phyloP scores from a whole-genome alignment of 352 stramenopile species.

The Globisporangium cystogenes region DNA sequence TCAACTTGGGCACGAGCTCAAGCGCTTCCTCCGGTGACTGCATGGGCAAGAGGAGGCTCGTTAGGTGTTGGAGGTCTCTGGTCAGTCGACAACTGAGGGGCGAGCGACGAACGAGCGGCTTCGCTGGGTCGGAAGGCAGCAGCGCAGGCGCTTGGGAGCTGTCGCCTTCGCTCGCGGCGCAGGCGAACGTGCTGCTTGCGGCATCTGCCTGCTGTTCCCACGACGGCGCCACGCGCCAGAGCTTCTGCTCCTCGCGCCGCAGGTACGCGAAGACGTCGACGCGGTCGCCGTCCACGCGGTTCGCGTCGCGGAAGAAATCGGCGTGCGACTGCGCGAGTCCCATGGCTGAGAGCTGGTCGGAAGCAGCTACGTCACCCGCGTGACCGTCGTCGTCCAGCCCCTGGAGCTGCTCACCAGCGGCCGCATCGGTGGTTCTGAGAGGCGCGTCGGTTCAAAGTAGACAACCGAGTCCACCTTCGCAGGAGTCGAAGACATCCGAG shows the following conservation, averaged over 20 bases:
- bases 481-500: too few relatives aligned
- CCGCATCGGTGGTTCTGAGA: too few relatives aligned
- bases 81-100: too few relatives aligned
- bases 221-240: slow-evolving; percentile 33
- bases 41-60: not conserved
- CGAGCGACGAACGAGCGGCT: slow-evolving; percentile 16
- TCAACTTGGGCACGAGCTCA: slow-evolving; percentile 36
- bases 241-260: slow-evolving; percentile 28
- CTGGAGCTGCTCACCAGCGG: too few relatives aligned
- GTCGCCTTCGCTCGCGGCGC: not conserved
- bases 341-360: too few relatives aligned
- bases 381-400: too few relatives aligned
- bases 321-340: slow-evolving; percentile 42
- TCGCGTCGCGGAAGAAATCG: slow-evolving; percentile 34
- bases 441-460: too few relatives aligned
- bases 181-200: not conserved
- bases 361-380: too few relatives aligned
- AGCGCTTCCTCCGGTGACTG: slow-evolving; percentile 46
- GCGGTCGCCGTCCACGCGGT: slow-evolving; percentile 25
- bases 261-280: slow-evolving; percentile 40
- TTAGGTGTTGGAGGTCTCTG: too few relatives aligned
- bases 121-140: slow-evolving; percentile 4
- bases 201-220: slow-evolving; percentile 17
- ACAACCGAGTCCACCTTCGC: too few relatives aligned
- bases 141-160: not conserved